These are phyloP conservation scores for Myxozyma udenii DNA, from an alignment of 805 yeast species.

Conservation along the genomic window DNA sequence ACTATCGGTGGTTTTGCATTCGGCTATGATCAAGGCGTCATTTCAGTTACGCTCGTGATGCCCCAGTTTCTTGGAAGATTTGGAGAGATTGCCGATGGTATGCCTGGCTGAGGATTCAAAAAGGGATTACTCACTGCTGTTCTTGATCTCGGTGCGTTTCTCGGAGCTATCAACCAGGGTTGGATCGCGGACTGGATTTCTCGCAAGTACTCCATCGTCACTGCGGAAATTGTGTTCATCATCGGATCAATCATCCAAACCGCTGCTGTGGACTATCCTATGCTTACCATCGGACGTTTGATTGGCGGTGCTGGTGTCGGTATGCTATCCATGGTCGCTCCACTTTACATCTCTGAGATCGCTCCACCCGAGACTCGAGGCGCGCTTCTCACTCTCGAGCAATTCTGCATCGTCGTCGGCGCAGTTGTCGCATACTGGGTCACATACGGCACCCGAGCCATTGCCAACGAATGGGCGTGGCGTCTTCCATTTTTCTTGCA, in stretches of 20 bases:
- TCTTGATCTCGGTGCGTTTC: conserved; percentile 27
- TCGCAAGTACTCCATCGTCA: conserved; percentile 23
- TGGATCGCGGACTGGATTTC: conserved; percentile 22
- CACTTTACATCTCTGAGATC: conserved; percentile 38
- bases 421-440: conserved; percentile 38
- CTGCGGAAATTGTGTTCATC: conserved; percentile 42
- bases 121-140: conserved; percentile 26
- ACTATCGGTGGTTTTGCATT: background rate
- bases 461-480: conserved; percentile 41
- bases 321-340: conserved; percentile 48
- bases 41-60: background rate
- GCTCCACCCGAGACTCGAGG: conserved; percentile 35
- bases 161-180: conserved; percentile 25
- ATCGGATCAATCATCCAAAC: conserved; percentile 36
- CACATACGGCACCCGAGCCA: conserved; percentile 37
- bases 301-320: conserved; percentile 56
- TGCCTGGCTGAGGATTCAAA: background rate
- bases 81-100: background rate
- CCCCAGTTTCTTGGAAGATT: background rate
- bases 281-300: conserved; percentile 47
- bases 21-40: background rate
- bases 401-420: conserved; percentile 36
- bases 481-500: conserved; percentile 51
- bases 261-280: background rate
- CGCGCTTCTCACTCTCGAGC: conserved; percentile 30